Evolutionary conservation across 768 basidiomycete species (phyloP).

Genomic region (Gymnopilus dilepis): DNA sequence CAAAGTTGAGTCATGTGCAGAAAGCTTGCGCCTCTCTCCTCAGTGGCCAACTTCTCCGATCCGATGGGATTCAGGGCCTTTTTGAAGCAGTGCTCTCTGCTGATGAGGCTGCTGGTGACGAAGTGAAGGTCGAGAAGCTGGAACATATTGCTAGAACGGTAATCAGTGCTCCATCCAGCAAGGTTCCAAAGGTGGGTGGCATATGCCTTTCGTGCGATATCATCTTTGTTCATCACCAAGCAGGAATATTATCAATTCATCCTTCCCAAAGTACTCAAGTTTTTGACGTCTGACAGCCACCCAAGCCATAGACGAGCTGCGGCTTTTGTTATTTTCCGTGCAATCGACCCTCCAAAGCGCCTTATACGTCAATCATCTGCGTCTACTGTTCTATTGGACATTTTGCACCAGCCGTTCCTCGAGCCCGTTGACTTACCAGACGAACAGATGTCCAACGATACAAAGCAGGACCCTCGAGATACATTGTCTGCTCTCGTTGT

Average conservation of each 20-base stretch:
- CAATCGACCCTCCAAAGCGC: constrained; percentile 50
- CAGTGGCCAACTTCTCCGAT: constrained; percentile 71
- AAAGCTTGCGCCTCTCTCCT: constrained; percentile 68
- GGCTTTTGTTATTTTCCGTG: constrained; percentile 71
- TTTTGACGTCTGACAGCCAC: constrained; percentile 50
- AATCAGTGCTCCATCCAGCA: constrained; percentile 61
- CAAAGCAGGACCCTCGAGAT: constrained; percentile 35
- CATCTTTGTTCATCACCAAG: constrained; percentile 3
- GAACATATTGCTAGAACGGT: constrained; percentile 74
- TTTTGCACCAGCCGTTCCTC: constrained; percentile 61
- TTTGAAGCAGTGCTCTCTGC: constrained; percentile 74
- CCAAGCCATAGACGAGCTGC: constrained; percentile 61
- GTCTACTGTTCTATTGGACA: constrained; percentile 44
- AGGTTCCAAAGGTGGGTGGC: constrained; percentile 57
- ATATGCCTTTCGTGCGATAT: neutral
- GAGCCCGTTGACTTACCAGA: constrained; percentile 10
- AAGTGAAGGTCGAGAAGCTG: constrained; percentile 68
- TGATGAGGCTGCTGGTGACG: constrained; percentile 52
- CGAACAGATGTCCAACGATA: neutral
- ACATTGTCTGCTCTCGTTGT: constrained; percentile 57
- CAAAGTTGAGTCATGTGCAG: constrained; percentile 54
- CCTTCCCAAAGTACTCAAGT: constrained; percentile 56
- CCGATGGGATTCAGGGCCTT: constrained; percentile 72
- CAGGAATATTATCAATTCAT: constrained; percentile 69
- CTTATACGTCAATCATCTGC: constrained; percentile 33